Conservation (phyloP, 2,329 filamentous ascomycete genomes). For the Alternaria arborescens region DNA sequence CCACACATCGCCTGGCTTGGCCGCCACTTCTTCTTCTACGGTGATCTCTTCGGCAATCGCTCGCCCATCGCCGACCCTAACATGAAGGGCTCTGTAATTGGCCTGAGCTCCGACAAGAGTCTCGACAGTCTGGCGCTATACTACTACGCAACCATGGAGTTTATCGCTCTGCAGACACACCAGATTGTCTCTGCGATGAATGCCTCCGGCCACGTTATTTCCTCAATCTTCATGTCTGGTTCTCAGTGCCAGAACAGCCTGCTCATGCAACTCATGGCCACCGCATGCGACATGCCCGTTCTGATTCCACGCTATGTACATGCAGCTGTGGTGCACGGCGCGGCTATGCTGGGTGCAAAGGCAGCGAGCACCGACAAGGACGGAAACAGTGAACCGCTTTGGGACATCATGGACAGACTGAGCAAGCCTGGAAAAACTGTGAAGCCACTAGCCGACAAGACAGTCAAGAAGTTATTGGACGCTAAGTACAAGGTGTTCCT, state of each 20-base stretch:
- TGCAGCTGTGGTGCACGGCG: slow-evolving; percentile 95
- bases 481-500: slow-evolving; percentile 97
- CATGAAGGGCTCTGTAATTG: slow-evolving; percentile 91
- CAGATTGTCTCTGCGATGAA: slow-evolving; percentile 98
- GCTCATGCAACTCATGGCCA: slow-evolving; percentile 89
- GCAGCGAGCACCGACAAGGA: slow-evolving; percentile 84
- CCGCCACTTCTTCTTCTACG: slow-evolving; percentile 98
- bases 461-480: slow-evolving; percentile 80
- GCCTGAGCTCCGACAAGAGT: slow-evolving; percentile 84
- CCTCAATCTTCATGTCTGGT: slow-evolving; percentile 97
- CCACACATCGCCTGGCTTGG: slow-evolving; percentile 85
- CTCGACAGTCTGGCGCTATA: slow-evolving; percentile 87
- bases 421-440: slow-evolving; percentile 91
- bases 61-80: slow-evolving; percentile 90
- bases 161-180: slow-evolving; percentile 94
- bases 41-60: slow-evolving; percentile 95
- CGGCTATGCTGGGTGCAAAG: slow-evolving; percentile 97
- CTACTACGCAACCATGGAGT: slow-evolving; percentile 97
- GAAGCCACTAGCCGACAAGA: slow-evolving; percentile 73
- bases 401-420: slow-evolving; percentile 98
- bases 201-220: slow-evolving; percentile 82
- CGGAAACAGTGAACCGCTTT: slow-evolving; percentile 84
- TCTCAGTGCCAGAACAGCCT: slow-evolving; percentile 96
- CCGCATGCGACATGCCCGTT: slow-evolving; percentile 89
- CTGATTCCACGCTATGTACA: slow-evolving; percentile 93